Conservation (phyloP, 176 grass and related monocot genomes). For the Triticum monococcum region DNA sequence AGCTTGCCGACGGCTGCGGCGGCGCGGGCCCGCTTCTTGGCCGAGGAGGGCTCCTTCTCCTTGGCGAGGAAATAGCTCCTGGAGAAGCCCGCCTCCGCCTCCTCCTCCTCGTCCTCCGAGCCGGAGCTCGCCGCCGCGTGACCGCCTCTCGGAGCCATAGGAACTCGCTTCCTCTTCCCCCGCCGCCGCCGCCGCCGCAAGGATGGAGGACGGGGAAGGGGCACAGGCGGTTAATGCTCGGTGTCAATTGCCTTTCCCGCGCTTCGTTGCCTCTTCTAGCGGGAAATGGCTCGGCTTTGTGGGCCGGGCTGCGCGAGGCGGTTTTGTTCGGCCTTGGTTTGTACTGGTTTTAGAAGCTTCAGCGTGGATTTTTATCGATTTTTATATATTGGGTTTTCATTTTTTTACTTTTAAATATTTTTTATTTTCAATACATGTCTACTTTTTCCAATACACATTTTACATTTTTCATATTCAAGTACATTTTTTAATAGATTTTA, state of each 20-base stretch:
- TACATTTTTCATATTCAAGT: too few relatives aligned
- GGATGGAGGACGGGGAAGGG: not conserved
- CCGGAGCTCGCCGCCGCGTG: slow-evolving; percentile 28
- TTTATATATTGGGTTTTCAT: too few relatives aligned
- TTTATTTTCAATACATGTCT: too few relatives aligned
- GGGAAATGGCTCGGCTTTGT: not conserved
- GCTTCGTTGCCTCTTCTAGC: slow-evolving; percentile 9
- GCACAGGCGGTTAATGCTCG: not conserved
- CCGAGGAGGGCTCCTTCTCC: slow-evolving; percentile 68
- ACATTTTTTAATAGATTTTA: too few relatives aligned
- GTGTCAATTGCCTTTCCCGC: slow-evolving; percentile 20
- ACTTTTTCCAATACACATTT: too few relatives aligned
- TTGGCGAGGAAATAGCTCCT: slow-evolving; percentile 96
- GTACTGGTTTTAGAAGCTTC: too few relatives aligned
- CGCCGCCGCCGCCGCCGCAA: not conserved
- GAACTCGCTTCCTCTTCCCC: not conserved
- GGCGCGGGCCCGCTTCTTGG: slow-evolving; percentile 55
- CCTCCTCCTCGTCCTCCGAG: slow-evolving; percentile 57
- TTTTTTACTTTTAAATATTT: too few relatives aligned
- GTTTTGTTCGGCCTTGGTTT: not conserved
- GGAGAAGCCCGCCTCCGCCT: slow-evolving; percentile 53
- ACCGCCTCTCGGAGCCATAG: slow-evolving; percentile 45
- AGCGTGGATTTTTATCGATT: too few relatives aligned
- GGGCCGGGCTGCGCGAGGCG: not conserved
- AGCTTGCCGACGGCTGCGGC: slow-evolving; percentile 48